Evolutionary conservation across 257 asterid genomes (phyloP).

Genomic region (Nicotiana benthamiana): DNA sequence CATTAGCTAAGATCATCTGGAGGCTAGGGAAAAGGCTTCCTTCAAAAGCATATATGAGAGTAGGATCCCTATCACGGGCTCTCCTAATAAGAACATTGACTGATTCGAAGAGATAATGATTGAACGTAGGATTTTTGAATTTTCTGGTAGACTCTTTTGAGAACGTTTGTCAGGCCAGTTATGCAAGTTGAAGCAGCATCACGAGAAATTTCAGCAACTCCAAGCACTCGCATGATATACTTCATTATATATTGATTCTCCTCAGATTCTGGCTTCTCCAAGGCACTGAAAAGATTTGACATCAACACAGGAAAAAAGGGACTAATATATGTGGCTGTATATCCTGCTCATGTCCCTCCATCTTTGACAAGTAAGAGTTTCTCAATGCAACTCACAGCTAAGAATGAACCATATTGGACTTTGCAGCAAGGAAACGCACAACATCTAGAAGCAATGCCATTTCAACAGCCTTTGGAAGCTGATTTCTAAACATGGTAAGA

Average conservation of each 20-base stretch:
- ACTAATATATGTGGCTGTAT: conserved; percentile 55
- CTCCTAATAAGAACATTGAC: conserved; percentile 73
- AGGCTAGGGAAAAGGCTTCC: conserved; percentile 60
- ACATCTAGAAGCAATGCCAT: no score
- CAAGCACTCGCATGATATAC: conserved; percentile 93
- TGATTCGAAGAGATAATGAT: conserved; percentile 80
- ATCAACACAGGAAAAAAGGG: conserved; percentile 59
- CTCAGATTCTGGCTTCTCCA: conserved; percentile 88
- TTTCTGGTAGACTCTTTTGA: conserved; percentile 71
- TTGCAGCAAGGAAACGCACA: no score
- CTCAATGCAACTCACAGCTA: conserved; percentile 96
- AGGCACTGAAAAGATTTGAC: conserved; percentile 74
- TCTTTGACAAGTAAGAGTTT: conserved; percentile 81
- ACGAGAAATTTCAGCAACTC: conserved; percentile 56
- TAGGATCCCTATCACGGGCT: conserved; percentile 67
- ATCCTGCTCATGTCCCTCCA: conserved; percentile 64
- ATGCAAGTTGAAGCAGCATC: conserved; percentile 83
- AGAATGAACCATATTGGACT: no score
- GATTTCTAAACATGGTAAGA: no score
- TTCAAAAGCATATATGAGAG: conserved; percentile 66
- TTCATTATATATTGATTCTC: conserved; percentile 96
- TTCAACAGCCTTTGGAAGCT: no score
- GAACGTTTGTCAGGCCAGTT: conserved; percentile 53
- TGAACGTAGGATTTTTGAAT: conserved; percentile 70
- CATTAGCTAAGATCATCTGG: conserved; percentile 56